Evolutionary conservation across 306 rosid species (phyloP), one percentile per base, ranked within the genome.

Genomic region (Alnus glutinosa): DNA sequence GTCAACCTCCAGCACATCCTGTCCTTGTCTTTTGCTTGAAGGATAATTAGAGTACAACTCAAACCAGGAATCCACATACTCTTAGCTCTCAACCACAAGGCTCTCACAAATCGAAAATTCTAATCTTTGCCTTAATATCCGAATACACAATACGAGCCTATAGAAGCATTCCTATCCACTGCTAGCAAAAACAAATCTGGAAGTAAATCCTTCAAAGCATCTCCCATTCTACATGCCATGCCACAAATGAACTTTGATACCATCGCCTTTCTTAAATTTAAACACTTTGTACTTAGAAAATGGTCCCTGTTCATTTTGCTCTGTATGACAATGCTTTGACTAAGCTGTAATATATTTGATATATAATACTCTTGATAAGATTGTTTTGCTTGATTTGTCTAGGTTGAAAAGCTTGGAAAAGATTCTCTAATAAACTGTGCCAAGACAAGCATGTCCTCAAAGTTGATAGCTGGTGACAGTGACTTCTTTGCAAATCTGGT

Each of bases 361-460:
- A 6, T 42, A 42, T 42, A 5, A 42, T 42, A 42, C 46, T 42
- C 46, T 42, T 5, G 46, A 42, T 42, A 42, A 42, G 46, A 42
- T 42, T 76, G 54, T 66, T 64, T 64, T 34, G 49, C 32, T 81
- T 76, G 71, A 52, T 78, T 69, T 76, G 11, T 58, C 48, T 70
- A 96, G 99, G 98, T 96, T 87, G 99, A 93, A 37, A 93, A 91
- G 89, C 94, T 93, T 61, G 99, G 98, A 78, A 96, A 90, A 80
- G 98, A 91, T 72, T 89, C 96, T 66, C 81, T 96, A 6, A 54
- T 90, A 30, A 96, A 96, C 79, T 96, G 98, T 83, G 99, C 99
- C 76, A 96, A 90, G 93, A 96, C 98, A 83, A 91, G 98, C 88
- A 96, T 96, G 98, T 96, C 99, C 73, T 93, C 99, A 48, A 96